Conservation (phyloP, 75 land plant species). For the Pinus tabuliformis region DNA sequence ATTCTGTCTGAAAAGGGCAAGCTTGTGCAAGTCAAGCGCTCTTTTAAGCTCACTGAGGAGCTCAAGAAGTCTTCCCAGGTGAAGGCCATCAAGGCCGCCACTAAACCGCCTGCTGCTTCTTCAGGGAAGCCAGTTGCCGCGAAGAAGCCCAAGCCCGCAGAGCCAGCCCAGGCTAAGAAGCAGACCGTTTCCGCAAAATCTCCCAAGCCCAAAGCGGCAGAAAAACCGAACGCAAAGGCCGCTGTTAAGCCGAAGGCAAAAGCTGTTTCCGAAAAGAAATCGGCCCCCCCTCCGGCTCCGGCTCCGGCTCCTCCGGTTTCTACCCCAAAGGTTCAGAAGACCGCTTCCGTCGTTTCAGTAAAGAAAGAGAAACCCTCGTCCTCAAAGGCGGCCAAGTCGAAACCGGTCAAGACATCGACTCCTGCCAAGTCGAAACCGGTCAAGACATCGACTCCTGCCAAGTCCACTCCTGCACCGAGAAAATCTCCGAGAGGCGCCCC, state of each 20-base stretch:
- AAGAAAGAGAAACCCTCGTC: too few species aligned
- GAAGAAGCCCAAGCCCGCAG: not conserved
- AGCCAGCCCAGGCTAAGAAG: too few species aligned
- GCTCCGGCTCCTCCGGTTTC: constrained; percentile 6
- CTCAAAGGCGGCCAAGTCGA: not conserved
- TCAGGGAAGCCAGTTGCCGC: constrained; percentile 7
- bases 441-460: not conserved
- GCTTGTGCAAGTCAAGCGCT: constrained; percentile 5
- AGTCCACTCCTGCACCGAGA: not conserved
- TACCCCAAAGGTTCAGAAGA: not conserved
- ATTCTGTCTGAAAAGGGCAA: constrained; percentile 8
- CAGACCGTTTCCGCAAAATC: too few species aligned
- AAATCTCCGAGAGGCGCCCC: not conserved
- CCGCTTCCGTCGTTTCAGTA: too few species aligned
- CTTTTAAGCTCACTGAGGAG: constrained; percentile 16
- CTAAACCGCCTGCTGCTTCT: not conserved
- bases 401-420: not conserved
- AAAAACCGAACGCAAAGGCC: constrained; percentile 2
- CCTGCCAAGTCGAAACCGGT: not conserved
- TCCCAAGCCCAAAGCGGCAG: not conserved
- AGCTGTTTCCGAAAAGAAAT: not conserved
- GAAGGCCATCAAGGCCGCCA: not conserved
- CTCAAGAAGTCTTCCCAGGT: not conserved
- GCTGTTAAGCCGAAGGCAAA: not conserved
- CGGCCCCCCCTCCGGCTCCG: not conserved